A percentile compares a stretch with the other conserved stretches of the same genome.
These are phyloP conservation scores for Dalbergia oliveri DNA, from an alignment of 306 rosid species.

Conservation along the genomic window DNA sequence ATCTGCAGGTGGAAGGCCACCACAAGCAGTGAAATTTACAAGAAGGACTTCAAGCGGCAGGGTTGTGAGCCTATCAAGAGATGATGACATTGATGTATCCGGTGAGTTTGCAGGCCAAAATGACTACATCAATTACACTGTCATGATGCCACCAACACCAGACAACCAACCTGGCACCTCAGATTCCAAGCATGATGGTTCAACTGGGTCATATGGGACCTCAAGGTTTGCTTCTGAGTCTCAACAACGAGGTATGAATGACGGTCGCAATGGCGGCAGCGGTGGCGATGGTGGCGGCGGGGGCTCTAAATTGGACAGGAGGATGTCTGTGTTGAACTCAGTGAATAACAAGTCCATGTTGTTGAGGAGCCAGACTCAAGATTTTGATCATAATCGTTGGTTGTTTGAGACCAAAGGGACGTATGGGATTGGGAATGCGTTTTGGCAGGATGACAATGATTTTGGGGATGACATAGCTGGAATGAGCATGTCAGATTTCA, in stretches of 20 bases:
- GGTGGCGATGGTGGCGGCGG: background rate
- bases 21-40: conserved; percentile 57
- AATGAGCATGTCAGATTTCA: conserved; percentile 74
- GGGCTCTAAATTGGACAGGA: conserved; percentile 62
- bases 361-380: conserved; percentile 77
- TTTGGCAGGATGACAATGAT: conserved; percentile 68
- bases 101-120: conserved; percentile 63
- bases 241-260: conserved; percentile 17
- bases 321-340: conserved; percentile 73
- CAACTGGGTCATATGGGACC: conserved; percentile 36
- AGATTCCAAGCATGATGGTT: conserved; percentile 55
- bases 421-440: conserved; percentile 88
- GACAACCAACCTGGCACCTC: conserved; percentile 74
- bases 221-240: conserved; percentile 26
- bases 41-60: conserved; percentile 79
- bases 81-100: conserved; percentile 67
- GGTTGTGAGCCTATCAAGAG: conserved; percentile 68
- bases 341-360: conserved; percentile 74
- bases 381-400: conserved; percentile 92
- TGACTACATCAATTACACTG: conserved; percentile 84
- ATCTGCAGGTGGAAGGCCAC: conserved; percentile 50
- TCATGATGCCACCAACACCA: conserved; percentile 87
- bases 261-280: background rate
- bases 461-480: conserved; percentile 51
- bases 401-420: conserved; percentile 83